These are phyloP conservation scores for Raphanus sativus DNA, from an alignment of 345 rosid species.

Conservation along the genomic window DNA sequence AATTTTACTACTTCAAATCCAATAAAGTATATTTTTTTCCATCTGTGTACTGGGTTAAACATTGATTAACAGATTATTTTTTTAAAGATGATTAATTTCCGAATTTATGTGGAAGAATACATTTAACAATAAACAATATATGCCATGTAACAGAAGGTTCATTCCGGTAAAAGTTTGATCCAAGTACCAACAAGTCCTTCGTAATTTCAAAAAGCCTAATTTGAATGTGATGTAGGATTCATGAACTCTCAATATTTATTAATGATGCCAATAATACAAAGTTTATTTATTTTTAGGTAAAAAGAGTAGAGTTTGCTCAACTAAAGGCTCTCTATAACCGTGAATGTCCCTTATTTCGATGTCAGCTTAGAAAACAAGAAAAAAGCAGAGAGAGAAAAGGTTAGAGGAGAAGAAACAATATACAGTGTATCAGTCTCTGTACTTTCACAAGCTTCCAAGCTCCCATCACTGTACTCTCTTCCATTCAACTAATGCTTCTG, in stretches of 20 bases:
- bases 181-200: too few species aligned
- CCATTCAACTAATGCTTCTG: slow-evolving; percentile 30
- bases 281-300: neutral
- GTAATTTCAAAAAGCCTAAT: too few species aligned
- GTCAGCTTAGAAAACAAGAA: slow-evolving; percentile 11
- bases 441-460: slow-evolving; percentile 39
- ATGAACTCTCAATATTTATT: neutral
- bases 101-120: too few species aligned
- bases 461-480: slow-evolving; percentile 30
- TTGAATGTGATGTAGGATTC: neutral
- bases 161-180: too few species aligned
- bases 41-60: too few species aligned
- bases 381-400: slow-evolving; percentile 6
- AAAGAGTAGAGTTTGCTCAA: slow-evolving; percentile 12
- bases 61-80: too few species aligned
- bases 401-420: slow-evolving; percentile 15
- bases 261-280: neutral
- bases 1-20: too few species aligned
- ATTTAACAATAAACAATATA: too few species aligned
- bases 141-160: too few species aligned
- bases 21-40: too few species aligned
- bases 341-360: slow-evolving; percentile 30
- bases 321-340: slow-evolving; percentile 25
- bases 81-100: too few species aligned
- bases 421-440: slow-evolving; percentile 34